Evolutionary conservation across 495 filamentous ascomycete species (phyloP), one percentile per base, ranked within the genome.

Genomic region (Neurospora africana): DNA sequence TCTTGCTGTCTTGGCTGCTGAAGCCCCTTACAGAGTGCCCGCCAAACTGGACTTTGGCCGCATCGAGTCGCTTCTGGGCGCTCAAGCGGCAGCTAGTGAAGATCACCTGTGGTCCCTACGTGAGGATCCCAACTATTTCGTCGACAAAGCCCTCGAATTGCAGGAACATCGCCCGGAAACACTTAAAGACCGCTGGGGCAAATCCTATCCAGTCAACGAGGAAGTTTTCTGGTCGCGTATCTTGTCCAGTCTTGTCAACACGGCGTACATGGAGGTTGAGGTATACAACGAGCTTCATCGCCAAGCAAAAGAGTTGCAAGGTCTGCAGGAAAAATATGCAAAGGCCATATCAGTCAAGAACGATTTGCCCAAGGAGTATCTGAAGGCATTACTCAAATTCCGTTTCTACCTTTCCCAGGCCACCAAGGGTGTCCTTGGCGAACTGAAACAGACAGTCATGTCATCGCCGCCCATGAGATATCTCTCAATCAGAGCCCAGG

Each of bases 111-210:
- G 83, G 83, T 72, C 80, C 2, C 74, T 89, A 43, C 81, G 87
- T n/a, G 86, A 88, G 69, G 86, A 89, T 74, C 86, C 87, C 0
- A 78, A 71, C 6, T 90, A 88, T 72, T 88, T 89, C 65, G 74
- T 74, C 5, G 76, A 78, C 7, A 37, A 71, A 17, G 3, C 87
- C 0, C 70, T 68, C 7, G 79, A 85, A 0, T 70, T 67, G 11
- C 75, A 72, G 35, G 86, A 87, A 19, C 86, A 88, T 75, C 75
- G 81, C 5, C 69, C 76, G 9, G 82, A 86, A 41, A 44, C 76
- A 21, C 4, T 86, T 2, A 74, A 68, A 5, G 83, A 84, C 70
- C 67, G 38, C 0, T 44, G 75, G 30, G 79, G 80, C 4, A 73
- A 79, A 0, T 10, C 37, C 0, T 80, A 84, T 72, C 81, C 81